Evolutionary conservation across 371 early-diverging fungal species (phyloP), one percentile per base, ranked within the genome.

Genomic region (Cokeromyces recurvatus): DNA sequence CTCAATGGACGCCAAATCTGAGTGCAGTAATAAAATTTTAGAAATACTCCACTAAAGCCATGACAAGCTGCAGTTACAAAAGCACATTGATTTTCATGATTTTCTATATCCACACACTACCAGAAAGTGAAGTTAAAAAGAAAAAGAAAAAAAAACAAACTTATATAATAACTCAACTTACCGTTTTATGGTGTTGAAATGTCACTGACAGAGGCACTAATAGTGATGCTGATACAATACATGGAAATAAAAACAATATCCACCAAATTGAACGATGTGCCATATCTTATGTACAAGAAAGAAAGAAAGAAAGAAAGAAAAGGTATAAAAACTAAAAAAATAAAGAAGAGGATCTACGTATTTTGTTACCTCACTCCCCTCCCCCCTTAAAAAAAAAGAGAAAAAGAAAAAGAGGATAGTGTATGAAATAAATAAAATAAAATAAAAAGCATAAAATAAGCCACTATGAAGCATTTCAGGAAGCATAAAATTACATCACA

Each of bases 11-110:
- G 60, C 50, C 64, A 62, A 20, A 68, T 15, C 16, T 66, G 51
- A 23, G 76, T 67, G 54, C 86, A 85, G 55, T 79, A 85, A 53
- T 82, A 81, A 40, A 82, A 71, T 24, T 60, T 57, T 8, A 83
- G 50, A 54, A 78, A 85, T 38, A 53, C 51, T 1, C 59, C 55
- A 48, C 68, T 71, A 20, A 65, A 71, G 17, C 66, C 72, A 41
- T 57, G 55, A 38, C 72, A 71, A 17, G 55, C 45, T 16, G 36
- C 38, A 29, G 52, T 44, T 10, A 71, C 72, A 61, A 65, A 71
- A 9, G 50, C 57, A 37, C 72, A 71, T 45, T 68, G 66, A 50
- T 71, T 62, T 32, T 23, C 27, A 38, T 65, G 66, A 5, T 32
- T 21, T 16, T 68, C 68, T 23, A 71, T 58, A 56, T 64, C 21